Evolutionary conservation across 306 rosid genomes (phyloP).

Genomic region (Trifolium dubium): DNA sequence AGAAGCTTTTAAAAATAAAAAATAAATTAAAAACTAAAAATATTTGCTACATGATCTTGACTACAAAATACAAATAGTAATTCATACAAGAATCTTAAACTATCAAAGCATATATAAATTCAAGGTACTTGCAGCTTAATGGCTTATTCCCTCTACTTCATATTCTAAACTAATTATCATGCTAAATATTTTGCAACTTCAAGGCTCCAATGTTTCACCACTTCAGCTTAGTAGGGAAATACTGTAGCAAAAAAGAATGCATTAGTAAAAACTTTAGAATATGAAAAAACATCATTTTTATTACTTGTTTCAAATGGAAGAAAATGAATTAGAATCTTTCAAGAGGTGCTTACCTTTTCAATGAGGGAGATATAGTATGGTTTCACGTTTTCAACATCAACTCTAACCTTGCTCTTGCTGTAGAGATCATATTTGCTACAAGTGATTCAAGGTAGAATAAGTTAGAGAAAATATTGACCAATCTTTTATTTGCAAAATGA

Average conservation of each 20-base stretch:
- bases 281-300: not conserved
- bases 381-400: slow-evolving; percentile 73
- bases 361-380: slow-evolving; percentile 80
- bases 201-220: slow-evolving; percentile 59
- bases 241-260: slow-evolving; percentile 54
- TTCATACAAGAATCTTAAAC: slow-evolving; percentile 26
- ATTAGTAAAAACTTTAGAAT: not conserved
- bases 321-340: not conserved
- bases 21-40: not conserved
- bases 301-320: not conserved
- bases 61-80: not conserved
- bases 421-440: slow-evolving; percentile 87
- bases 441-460: not conserved
- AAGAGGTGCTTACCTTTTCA: slow-evolving; percentile 47
- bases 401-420: slow-evolving; percentile 74
- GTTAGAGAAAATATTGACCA: slow-evolving; percentile 20
- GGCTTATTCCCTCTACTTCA: slow-evolving; percentile 22
- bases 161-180: slow-evolving; percentile 31
- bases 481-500: not conserved
- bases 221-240: slow-evolving; percentile 73
- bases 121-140: slow-evolving; percentile 28
- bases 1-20: too few species aligned
- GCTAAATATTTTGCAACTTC: slow-evolving; percentile 4
- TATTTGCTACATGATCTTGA: not conserved
- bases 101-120: slow-evolving; percentile 19